Conservation (phyloP, 768 basidiomycete species). For the Termitomyces sp. region DNA sequence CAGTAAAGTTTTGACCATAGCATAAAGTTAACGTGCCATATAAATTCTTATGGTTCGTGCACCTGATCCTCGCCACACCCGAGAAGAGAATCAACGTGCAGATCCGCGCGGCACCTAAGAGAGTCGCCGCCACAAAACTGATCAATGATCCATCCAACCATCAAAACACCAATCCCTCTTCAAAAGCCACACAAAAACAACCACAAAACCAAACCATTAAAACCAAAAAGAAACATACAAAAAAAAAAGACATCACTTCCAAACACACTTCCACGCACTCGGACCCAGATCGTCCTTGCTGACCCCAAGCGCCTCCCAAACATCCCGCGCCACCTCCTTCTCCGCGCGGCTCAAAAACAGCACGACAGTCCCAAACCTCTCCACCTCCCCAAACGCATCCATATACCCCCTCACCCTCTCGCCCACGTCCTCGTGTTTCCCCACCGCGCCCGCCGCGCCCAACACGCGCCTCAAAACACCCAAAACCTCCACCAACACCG, state of each 20-base stretch:
- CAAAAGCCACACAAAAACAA: too few relatives aligned
- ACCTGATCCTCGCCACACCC: too few relatives aligned
- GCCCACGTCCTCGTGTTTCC: neutral
- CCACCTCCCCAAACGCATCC: slow-evolving; percentile 43
- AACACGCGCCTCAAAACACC: slow-evolving; percentile 37
- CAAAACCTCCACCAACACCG: slow-evolving; percentile 53
- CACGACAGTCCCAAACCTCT: slow-evolving; percentile 58
- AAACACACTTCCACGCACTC: slow-evolving; percentile 20
- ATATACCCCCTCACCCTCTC: slow-evolving; percentile 36
- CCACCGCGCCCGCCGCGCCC: slow-evolving; percentile 9
- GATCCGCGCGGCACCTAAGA: too few relatives aligned
- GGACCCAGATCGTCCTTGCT: slow-evolving; percentile 9
- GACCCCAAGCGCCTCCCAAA: slow-evolving; percentile 37
- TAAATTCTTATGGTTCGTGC: neutral
- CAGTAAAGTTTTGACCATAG: neutral
- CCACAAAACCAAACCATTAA: too few relatives aligned
- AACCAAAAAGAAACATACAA: too few relatives aligned
- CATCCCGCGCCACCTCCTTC: slow-evolving; percentile 37
- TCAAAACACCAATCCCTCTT: too few relatives aligned
- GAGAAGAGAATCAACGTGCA: too few relatives aligned
- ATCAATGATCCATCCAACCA: too few relatives aligned
- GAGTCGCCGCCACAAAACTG: too few relatives aligned
- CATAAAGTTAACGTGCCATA: too few relatives aligned
- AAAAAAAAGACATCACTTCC: slow-evolving; percentile 1
- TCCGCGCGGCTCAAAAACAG: slow-evolving; percentile 58